Evolutionary conservation across 1,284 basidiomycete species (phyloP), one percentile per base, ranked within the genome.

Genomic region (Exobasidium cylindrosporum): DNA sequence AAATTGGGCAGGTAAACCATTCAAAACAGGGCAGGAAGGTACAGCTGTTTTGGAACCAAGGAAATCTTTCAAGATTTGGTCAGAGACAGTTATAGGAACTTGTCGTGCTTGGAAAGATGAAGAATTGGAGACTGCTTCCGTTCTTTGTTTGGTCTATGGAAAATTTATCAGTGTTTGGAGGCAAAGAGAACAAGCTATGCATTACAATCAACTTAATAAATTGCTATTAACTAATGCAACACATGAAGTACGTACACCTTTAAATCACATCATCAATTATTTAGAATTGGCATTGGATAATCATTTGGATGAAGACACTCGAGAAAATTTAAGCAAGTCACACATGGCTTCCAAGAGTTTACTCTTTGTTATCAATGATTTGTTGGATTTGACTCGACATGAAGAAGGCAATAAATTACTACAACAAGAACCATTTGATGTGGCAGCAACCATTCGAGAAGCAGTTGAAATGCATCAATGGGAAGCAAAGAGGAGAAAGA

Each of bases 111-210:
- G 91, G 91, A 88, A 89, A 11, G 90, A 92, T 63, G 90, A 93
- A 73, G 90, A 93, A 77, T 81, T 92, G 52, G 91, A 93, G 80
- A 92, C 90, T 2, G 91, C 90, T 0, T 87, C 88, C 45, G 89
- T 92, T 3, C 83, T 93, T n/a, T 88, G 90, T 17, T 81, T 92
- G 26, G 89, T 93, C 10, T 90, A 90, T 69, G 88, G 89, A 50
- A 89, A 89, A 63, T 92, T 91, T 81, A 90, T 91, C 68, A 88
- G 90, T 76, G 90, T 92, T 2, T 93, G 91, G 91, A 82, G 91
- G 68, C 88, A 92, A 77, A 90, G 91, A 74, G 89, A 92, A 80
- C 86, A 83, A 46, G 89, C 89, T 14, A 80, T 91, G 66, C 87
- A 87, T 76, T 86, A 86, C 13, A 92, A 87, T 55, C 89, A 89